These are phyloP conservation scores for Westerdykella sp. DNA, from an alignment of 2,329 filamentous ascomycete species.

Conservation along the genomic window DNA sequence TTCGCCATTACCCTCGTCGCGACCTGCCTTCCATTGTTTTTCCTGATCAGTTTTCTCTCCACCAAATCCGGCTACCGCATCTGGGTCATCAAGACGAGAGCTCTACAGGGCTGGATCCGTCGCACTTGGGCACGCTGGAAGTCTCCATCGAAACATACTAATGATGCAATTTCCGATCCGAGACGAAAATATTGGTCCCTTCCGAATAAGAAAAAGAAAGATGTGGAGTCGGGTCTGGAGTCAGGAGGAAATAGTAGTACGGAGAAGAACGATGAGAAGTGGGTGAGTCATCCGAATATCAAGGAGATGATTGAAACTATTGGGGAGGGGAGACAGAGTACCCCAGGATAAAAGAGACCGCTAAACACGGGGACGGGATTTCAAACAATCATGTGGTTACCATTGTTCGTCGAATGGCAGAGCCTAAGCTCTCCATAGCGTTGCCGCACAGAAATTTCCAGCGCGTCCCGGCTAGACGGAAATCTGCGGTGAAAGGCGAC, in stretches of 20 bases:
- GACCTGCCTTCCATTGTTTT: constrained; percentile 43
- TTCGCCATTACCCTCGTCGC: constrained; percentile 39
- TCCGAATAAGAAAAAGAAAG: constrained; percentile 1
- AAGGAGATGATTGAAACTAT: constrained; percentile 24
- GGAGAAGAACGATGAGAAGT: constrained; percentile 5
- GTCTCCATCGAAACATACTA: not conserved
- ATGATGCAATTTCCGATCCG: constrained; percentile 1
- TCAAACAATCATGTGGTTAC: too few relatives aligned
- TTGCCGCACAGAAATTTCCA: too few relatives aligned
- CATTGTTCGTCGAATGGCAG: too few relatives aligned
- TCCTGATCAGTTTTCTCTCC: constrained; percentile 42
- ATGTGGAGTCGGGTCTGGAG: constrained; percentile 19
- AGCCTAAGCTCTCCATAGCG: too few relatives aligned
- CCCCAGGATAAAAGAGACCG: not conserved
- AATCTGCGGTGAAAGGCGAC: too few relatives aligned
- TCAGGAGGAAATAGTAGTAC: constrained; percentile 14
- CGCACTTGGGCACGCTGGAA: constrained; percentile 8
- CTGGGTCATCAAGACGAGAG: constrained; percentile 28
- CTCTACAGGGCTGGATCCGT: constrained; percentile 22
- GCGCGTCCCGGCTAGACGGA: too few relatives aligned
- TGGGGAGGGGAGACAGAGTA: constrained; percentile 18
- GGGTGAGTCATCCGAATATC: constrained; percentile 23
- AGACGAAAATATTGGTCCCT: too few relatives aligned
- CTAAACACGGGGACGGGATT: too few relatives aligned
- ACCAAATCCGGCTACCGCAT: constrained; percentile 36